Evolutionary conservation across 306 rosid genomes (phyloP).

Genomic region (Ammopiptanthus mongolicus): DNA sequence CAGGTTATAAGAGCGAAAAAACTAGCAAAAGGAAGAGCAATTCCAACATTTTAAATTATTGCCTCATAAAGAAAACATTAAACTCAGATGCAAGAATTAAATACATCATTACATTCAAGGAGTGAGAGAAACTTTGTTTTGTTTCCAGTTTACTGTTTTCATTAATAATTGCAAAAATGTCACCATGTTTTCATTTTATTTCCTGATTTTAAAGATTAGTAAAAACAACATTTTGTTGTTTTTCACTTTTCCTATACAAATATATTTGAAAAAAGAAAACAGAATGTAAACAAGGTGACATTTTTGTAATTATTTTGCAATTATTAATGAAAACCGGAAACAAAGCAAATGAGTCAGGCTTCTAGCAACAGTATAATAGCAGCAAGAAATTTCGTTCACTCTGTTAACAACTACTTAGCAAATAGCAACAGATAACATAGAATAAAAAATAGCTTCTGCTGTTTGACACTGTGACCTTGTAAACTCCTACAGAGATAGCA

Average conservation of each 20-base stretch:
- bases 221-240: too few relatives aligned
- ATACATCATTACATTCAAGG: not conserved
- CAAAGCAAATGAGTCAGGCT: too few relatives aligned
- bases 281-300: too few relatives aligned
- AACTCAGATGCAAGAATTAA: constrained; percentile 4
- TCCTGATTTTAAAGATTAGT: too few relatives aligned
- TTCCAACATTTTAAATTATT: not conserved
- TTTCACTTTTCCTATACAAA: too few relatives aligned
- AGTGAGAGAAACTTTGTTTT: too few relatives aligned
- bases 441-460: not conserved
- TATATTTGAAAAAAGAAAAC: too few relatives aligned
- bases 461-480: not conserved
- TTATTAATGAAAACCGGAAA: too few relatives aligned
- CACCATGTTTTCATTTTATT: too few relatives aligned
- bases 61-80: constrained; percentile 2
- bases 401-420: not conserved
- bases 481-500: not conserved
- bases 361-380: not conserved
- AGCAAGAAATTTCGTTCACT: not conserved
- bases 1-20: not conserved
- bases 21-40: not conserved
- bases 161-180: too few relatives aligned
- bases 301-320: too few relatives aligned
- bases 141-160: too few relatives aligned
- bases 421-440: not conserved